Percentiles rank a stretch among this genome's conserved stretches.
phyloP scores from a whole-genome alignment of 2,329 filamentous ascomycete genomes.

The Chrysoporthe puriensis region DNA sequence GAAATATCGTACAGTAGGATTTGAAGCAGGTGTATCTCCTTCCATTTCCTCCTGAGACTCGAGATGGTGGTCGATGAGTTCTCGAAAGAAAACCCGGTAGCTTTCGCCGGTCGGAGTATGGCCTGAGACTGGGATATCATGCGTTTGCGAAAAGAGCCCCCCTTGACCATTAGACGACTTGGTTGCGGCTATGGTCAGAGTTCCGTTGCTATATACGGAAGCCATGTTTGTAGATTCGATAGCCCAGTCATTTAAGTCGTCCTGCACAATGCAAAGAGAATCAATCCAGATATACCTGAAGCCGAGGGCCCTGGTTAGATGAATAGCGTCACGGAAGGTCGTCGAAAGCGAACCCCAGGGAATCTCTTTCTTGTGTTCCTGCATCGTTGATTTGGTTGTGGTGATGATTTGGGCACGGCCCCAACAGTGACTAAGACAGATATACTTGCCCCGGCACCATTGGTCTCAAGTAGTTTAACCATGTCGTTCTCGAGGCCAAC shows the following conservation, averaged over 20 bases:
- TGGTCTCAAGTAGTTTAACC: constrained; percentile 1
- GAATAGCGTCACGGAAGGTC: constrained; percentile 12
- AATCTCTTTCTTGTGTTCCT: not conserved
- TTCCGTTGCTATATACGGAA: constrained; percentile 18
- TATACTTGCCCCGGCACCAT: not conserved
- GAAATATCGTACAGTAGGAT: not conserved
- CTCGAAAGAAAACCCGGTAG: constrained; percentile 3
- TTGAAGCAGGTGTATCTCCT: not conserved
- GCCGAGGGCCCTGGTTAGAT: constrained; percentile 2
- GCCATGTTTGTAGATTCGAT: constrained; percentile 24
- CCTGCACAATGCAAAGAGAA: constrained; percentile 28
- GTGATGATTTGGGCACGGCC: constrained; percentile 7
- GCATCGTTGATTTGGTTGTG: not conserved
- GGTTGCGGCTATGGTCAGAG: constrained; percentile 20
- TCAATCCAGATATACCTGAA: constrained; percentile 14
- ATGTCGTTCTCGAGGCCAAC: not conserved
- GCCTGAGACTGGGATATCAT: not conserved
- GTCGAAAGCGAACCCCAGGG: not conserved
- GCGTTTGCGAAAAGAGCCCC: constrained; percentile 7
- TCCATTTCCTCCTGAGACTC: not conserved
- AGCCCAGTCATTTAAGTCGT: constrained; percentile 20
- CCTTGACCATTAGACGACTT: not conserved
- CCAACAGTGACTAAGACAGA: constrained; percentile 19
- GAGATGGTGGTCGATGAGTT: constrained; percentile 2
- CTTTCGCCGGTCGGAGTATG: not conserved